Percentiles rank a stretch among this genome's conserved stretches.
These are phyloP conservation scores for Chionographis japonica DNA, from an alignment of 106 monocot species.

Conservation along the genomic window DNA sequence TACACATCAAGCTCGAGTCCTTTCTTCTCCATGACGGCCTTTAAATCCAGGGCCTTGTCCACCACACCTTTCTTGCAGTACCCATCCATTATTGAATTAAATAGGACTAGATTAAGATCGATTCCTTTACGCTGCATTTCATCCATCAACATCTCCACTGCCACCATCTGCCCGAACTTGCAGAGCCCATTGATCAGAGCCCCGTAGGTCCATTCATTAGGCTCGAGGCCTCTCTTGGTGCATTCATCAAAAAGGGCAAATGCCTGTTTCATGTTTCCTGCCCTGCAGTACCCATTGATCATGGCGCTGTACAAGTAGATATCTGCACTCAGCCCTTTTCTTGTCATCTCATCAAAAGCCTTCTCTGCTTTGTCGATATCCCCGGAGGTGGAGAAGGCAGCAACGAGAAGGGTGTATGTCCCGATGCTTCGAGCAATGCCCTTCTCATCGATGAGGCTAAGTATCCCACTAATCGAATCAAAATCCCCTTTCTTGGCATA, in stretches of 20 bases:
- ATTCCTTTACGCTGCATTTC: slow-evolving; percentile 82
- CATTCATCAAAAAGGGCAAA: slow-evolving; percentile 71
- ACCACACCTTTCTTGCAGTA: slow-evolving; percentile 70
- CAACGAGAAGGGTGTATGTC: slow-evolving; percentile 57
- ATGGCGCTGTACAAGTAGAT: slow-evolving; percentile 62
- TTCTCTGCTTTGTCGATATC: slow-evolving; percentile 49
- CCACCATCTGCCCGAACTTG: slow-evolving; percentile 67
- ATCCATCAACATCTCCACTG: slow-evolving; percentile 46
- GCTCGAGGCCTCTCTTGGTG: slow-evolving; percentile 42
- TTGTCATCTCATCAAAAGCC: slow-evolving; percentile 35
- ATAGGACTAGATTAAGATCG: slow-evolving; percentile 53
- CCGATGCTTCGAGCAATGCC: slow-evolving; percentile 36
- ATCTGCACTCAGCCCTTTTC: slow-evolving; percentile 43
- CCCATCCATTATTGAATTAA: slow-evolving; percentile 76
- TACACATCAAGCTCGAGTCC: slow-evolving; percentile 64
- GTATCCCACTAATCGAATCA: slow-evolving; percentile 24
- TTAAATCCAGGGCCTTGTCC: slow-evolving; percentile 55
- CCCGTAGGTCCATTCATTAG: slow-evolving; percentile 71
- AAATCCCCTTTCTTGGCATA: slow-evolving; percentile 45
- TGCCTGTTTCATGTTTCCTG: slow-evolving; percentile 58
- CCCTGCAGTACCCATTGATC: slow-evolving; percentile 60
- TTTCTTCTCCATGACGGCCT: slow-evolving; percentile 55
- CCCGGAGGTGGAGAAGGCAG: slow-evolving; percentile 28
- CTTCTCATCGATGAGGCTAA: slow-evolving; percentile 25
- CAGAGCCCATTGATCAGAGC: slow-evolving; percentile 66